Conservation (phyloP, 139 green algal genomes). For the Mychonastes homosphaera region DNA sequence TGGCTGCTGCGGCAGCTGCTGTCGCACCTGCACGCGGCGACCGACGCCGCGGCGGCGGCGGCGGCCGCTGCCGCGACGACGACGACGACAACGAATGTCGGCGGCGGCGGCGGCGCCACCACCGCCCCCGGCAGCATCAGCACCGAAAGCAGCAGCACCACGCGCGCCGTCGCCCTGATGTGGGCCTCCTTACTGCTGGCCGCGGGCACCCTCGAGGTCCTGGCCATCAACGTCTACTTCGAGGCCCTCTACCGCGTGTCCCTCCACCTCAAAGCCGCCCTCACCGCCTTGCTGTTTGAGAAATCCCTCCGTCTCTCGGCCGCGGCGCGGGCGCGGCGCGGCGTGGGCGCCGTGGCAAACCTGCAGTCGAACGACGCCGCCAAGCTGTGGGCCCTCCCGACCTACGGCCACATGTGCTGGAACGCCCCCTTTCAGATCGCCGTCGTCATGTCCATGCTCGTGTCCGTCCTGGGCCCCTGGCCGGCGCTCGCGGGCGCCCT, state of each 20-base stretch:
- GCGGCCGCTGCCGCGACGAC: conserved; percentile 13
- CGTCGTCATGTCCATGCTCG: conserved; percentile 60
- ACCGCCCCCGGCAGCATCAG: too few relatives aligned
- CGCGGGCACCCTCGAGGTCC: conserved; percentile 42
- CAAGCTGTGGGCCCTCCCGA: conserved; percentile 70
- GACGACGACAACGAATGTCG: too few relatives aligned
- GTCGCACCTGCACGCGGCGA: conserved; percentile 23
- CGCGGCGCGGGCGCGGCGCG: neutral
- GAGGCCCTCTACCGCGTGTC: conserved; percentile 67
- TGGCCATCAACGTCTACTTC: conserved; percentile 76
- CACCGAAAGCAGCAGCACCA: too few relatives aligned
- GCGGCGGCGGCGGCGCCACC: too few relatives aligned
- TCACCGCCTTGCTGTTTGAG: neutral
- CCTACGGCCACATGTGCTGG: conserved; percentile 83
- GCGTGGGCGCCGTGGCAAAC: conserved; percentile 46
- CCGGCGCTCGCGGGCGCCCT: conserved; percentile 59
- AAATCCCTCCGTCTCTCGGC: neutral
- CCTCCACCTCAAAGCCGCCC: conserved; percentile 50
- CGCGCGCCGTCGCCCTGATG: too few relatives aligned
- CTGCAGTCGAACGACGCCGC: conserved; percentile 77
- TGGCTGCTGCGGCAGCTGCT: conserved; percentile 66
- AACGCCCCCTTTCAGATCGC: conserved; percentile 68
- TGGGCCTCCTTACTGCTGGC: conserved; percentile 34
- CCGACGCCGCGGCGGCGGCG: conserved; percentile 2
- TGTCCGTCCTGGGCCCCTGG: conserved; percentile 52